phyloP scores from a whole-genome alignment of 306 rosid genomes.

The Datisca glomerata region DNA sequence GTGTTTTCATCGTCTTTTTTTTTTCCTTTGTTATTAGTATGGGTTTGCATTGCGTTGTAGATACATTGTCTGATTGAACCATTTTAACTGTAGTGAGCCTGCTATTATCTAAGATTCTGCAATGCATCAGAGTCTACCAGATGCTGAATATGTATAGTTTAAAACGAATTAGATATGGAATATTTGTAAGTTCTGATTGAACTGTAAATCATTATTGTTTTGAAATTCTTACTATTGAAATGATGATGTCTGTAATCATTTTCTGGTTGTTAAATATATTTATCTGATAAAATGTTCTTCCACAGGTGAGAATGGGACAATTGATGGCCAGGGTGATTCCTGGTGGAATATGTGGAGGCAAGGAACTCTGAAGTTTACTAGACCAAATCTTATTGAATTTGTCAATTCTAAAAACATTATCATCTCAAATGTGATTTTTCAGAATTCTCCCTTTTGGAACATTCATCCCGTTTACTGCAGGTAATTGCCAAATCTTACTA shows the following conservation, averaged over 20 bases:
- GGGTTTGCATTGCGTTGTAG: too few species aligned
- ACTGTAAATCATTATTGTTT: too few species aligned
- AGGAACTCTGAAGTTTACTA: slow-evolving; percentile 68
- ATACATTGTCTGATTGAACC: background rate
- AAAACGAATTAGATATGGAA: too few species aligned
- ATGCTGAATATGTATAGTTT: too few species aligned
- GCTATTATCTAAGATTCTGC: too few species aligned
- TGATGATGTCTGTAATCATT: too few species aligned
- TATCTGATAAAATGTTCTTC: slow-evolving; percentile 1
- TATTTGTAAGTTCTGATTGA: too few species aligned
- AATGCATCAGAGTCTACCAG: too few species aligned
- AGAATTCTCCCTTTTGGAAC: slow-evolving; percentile 93
- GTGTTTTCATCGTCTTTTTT: background rate
- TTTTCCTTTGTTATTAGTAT: background rate
- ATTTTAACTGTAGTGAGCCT: too few species aligned
- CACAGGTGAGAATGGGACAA: slow-evolving; percentile 76
- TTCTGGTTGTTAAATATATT: too few species aligned
- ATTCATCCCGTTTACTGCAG: slow-evolving; percentile 92
- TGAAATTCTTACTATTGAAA: too few species aligned
- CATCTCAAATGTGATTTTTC: slow-evolving; percentile 66
- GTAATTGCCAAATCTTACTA: too few species aligned
- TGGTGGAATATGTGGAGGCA: slow-evolving; percentile 99
- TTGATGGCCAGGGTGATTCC: slow-evolving; percentile 80
- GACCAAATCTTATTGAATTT: slow-evolving; percentile 79
- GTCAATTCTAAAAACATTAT: slow-evolving; percentile 56